Conservation (phyloP, 164 flowering plant species). For the Brasenia schreberi region DNA sequence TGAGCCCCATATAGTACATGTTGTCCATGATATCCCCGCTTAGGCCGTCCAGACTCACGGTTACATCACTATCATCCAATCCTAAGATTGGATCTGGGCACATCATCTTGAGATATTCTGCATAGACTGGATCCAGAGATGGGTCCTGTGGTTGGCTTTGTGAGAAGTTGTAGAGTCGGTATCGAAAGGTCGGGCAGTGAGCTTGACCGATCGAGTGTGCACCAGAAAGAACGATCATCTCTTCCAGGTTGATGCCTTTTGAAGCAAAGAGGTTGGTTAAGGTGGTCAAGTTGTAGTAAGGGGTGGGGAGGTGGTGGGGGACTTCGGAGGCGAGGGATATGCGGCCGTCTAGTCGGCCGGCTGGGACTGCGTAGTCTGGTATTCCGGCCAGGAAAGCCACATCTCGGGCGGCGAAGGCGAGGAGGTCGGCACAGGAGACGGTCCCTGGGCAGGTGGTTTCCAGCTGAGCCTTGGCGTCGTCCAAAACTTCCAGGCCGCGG, state of each 20-base stretch:
- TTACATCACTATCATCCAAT: neutral
- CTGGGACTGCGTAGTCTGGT: slow-evolving; percentile 3
- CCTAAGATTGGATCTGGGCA: slow-evolving; percentile 4
- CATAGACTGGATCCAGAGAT: neutral
- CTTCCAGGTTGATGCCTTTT: slow-evolving; percentile 9
- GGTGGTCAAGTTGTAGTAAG: neutral
- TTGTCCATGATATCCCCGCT: slow-evolving; percentile 5
- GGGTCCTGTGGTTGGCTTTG: slow-evolving; percentile 5
- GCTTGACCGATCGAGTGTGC: slow-evolving; percentile 19
- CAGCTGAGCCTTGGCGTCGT: slow-evolving; percentile 26
- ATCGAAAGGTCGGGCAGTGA: slow-evolving; percentile 6
- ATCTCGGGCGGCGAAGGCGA: slow-evolving; percentile 25
- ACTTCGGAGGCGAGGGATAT: neutral
- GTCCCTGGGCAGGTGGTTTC: slow-evolving; percentile 26
- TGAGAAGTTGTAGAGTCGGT: slow-evolving; percentile 9
- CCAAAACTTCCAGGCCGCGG: slow-evolving; percentile 35
- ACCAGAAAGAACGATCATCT: slow-evolving; percentile 12
- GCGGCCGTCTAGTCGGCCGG: slow-evolving; percentile 15
- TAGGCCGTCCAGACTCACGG: slow-evolving; percentile 2
- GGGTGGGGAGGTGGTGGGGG: neutral
- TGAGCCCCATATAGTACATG: slow-evolving; percentile 6
- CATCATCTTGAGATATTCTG: neutral
- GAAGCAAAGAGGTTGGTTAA: slow-evolving; percentile 1
- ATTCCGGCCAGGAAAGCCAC: slow-evolving; percentile 10
- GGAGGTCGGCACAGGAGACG: slow-evolving; percentile 41